Evolutionary conservation across 176 grass and related monocot species (phyloP).

Genomic region (Bolboschoenus planiculmis): DNA sequence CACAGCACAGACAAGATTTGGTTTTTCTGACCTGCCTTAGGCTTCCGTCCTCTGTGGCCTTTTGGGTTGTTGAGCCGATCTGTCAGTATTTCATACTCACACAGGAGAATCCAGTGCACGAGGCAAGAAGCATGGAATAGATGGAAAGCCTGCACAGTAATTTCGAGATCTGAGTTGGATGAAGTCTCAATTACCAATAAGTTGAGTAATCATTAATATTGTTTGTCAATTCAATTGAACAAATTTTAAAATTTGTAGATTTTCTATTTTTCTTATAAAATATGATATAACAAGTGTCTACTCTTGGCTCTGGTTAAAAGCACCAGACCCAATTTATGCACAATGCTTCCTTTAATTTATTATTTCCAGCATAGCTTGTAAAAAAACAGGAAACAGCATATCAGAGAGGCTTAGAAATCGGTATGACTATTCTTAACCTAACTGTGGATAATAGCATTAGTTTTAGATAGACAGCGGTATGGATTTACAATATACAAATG

Average conservation of each 20-base stretch:
- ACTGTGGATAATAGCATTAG: not conserved
- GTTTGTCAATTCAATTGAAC: not conserved
- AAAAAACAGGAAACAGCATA: not conserved
- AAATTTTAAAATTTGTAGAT: not conserved
- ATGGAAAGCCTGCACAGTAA: constrained; percentile 55
- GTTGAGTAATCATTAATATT: not conserved
- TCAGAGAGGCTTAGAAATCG: not conserved
- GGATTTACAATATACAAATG: not conserved
- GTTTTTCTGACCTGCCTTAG: constrained; percentile 48
- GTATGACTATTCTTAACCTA: not conserved
- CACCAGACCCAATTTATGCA: not conserved
- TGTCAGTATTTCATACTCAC: constrained; percentile 63
- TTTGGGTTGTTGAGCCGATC: constrained; percentile 52
- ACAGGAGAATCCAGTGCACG: constrained; percentile 86
- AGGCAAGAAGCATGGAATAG: constrained; percentile 83
- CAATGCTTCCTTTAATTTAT: not conserved
- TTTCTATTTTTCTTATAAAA: not conserved
- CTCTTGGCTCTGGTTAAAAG: not conserved
- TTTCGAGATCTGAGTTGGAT: not conserved
- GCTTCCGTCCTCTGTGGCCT: constrained; percentile 74
- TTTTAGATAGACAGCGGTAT: not conserved
- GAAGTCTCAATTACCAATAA: not conserved
- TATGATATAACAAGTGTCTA: not conserved
- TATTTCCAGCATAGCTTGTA: not conserved
- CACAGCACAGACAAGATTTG: constrained; percentile 63